These are phyloP conservation scores for Leccinum uliginosum DNA, from an alignment of 768 basidiomycete genomes.

Conservation along the genomic window DNA sequence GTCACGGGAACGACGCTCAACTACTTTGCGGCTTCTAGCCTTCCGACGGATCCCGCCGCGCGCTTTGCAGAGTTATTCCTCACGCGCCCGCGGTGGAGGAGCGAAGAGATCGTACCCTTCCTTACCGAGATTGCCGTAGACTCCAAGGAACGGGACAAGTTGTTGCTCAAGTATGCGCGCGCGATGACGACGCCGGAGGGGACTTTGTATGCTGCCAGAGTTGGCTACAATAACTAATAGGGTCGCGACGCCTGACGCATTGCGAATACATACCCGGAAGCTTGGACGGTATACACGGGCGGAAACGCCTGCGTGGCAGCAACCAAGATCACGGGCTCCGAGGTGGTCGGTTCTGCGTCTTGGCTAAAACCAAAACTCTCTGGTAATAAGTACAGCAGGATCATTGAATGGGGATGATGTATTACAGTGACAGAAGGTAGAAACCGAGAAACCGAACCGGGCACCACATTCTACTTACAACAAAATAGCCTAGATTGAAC, in stretches of 20 bases:
- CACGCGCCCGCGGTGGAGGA: conserved; percentile 69
- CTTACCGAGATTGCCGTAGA: conserved; percentile 79
- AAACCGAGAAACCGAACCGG: not conserved
- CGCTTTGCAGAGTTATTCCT: conserved; percentile 90
- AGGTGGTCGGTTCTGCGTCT: not conserved
- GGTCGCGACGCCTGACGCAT: not conserved
- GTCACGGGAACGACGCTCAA: conserved; percentile 40
- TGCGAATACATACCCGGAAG: not conserved
- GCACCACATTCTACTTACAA: not conserved
- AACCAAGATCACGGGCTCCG: not conserved
- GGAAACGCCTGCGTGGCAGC: not conserved
- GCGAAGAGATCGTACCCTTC: conserved; percentile 78
- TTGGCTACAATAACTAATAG: conserved; percentile 53
- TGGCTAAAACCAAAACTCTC: not conserved
- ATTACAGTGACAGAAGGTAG: not conserved
- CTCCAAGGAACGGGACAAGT: conserved; percentile 80
- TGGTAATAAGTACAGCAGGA: not conserved
- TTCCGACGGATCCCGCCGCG: conserved; percentile 73
- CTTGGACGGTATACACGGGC: not conserved
- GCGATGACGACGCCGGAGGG: conserved; percentile 66
- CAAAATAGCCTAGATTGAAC: not conserved
- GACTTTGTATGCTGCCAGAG: conserved; percentile 70
- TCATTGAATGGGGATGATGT: not conserved
- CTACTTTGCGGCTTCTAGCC: conserved; percentile 71
- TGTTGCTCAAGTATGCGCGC: conserved; percentile 83